A percentile compares a stretch with the other conserved stretches of the same genome.
These are phyloP conservation scores for Cryptococcus sp. DNA, from an alignment of 1,284 basidiomycete genomes.

Conservation along the genomic window DNA sequence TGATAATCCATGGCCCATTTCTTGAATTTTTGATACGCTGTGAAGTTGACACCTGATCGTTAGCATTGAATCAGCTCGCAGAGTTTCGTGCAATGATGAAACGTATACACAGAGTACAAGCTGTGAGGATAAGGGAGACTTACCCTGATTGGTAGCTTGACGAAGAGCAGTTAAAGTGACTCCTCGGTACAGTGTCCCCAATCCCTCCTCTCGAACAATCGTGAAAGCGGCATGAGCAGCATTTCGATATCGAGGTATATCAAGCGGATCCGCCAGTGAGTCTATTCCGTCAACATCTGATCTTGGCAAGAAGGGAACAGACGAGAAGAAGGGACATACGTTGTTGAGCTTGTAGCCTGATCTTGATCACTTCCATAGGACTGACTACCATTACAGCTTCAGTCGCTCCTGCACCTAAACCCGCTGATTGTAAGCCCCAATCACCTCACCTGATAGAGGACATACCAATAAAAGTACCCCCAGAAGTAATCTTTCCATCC, in stretches of 20 bases:
- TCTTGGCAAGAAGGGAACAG: neutral
- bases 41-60: constrained; percentile 84
- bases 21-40: constrained; percentile 96
- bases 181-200: constrained; percentile 82
- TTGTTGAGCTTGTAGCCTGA: constrained; percentile 94
- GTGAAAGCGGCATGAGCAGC: constrained; percentile 95
- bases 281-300: constrained; percentile 45
- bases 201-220: constrained; percentile 89
- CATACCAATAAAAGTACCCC: constrained; percentile 56
- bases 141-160: constrained; percentile 97
- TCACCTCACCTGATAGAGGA: constrained; percentile 4
- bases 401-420: constrained; percentile 87
- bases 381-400: constrained; percentile 94
- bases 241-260: constrained; percentile 87
- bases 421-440: constrained; percentile 55
- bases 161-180: constrained; percentile 88
- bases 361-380: constrained; percentile 99
- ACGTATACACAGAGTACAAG: neutral
- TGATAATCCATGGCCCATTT: constrained; percentile 71
- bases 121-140: constrained; percentile 14
- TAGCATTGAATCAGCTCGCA: neutral
- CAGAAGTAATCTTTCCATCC: constrained; percentile 31
- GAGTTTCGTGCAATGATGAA: neutral
- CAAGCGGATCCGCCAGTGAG: constrained; percentile 92
- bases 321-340: constrained; percentile 45